Base-by-base conservation (phyloP, 1,139 yeast species). In the Yamadazyma atmosphaerica region DNA sequence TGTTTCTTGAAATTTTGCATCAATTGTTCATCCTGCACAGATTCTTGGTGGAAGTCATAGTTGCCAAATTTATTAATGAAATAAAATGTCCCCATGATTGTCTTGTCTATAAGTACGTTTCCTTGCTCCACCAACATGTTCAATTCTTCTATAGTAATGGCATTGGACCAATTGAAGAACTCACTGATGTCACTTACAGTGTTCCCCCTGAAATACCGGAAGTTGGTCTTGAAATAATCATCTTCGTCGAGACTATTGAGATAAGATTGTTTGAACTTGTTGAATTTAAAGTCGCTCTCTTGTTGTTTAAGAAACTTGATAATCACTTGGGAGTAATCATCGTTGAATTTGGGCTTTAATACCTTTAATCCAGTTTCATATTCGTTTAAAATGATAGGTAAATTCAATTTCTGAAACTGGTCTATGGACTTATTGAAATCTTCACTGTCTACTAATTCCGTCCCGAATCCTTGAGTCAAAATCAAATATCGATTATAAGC, bases 131-230 rank as follows among this genome's bases (percentile, higher is more conserved):
- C 74, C 17, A 86, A 81, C 42, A 72, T 65, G 39, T 79, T 80
- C 13, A 87, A 59, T 46, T 86, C 87, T 53, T 86, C 94, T 12
- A 67, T 68, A 2, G 90, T 74, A 13, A 87, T 80, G 23, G 79
- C 77, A 32, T 82, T 69, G 13, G 90, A 81, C 90, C 94, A 86
- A 33, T 61, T 61, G 38, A 71, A 66, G 27, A 58, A 49, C 33
- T 56, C 63, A 5, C 72, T 62, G 8, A 72, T 59, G 39, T 70
- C 69, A 1, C 73, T 60, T 2, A 67, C 55, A 1, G 73, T 64
- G 34, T 51, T 56, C 1, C 77, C 77, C 19, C 46, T 55, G 49
- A 64, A 68, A 37, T 49, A 54, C 13, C 46, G 42, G 33, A 47
- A 58, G 22, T 55, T 55, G 16, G 55, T 53, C 16, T 52, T 47